Base-by-base conservation (phyloP, 108 stramenopile species). In the Craspedostauros australis region DNA sequence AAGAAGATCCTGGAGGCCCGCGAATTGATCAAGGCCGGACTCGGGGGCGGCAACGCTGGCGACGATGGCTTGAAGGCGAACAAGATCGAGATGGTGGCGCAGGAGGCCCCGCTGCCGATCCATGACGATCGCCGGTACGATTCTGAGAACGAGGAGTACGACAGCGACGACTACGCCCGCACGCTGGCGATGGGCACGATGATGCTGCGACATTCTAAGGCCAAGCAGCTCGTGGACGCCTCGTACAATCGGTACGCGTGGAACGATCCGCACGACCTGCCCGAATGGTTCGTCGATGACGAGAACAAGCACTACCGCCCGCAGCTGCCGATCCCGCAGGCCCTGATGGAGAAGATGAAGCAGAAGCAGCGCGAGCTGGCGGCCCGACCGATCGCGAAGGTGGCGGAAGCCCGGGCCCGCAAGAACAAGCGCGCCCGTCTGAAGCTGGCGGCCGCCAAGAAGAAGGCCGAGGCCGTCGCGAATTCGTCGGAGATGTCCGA, bases 231-330 rank as follows among this genome's bases (percentile, higher is more conserved):
- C 32, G 91, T 98, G 2, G 99, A 99, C 69, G 96, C 97, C 1
- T 92, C 91, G 1, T 99, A 99, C 89, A 99, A 99, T 64, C 94
- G 99, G 0, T 99, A 66, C 62, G 94, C 97, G 15, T 98, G 95
- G 93, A 99, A 99, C 68, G 99, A 99, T 67, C 91, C 95, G 1
- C 44, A 65, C 38, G 96, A 82, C 44, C 62, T 99, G 15, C 99
- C 99, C 5, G 88, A 95, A 23, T 99, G 99, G 99, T 99, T 99
- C 58, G 79, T 88, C 1, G 99, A 96, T 37, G 97, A 99, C 57
- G 99, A 99, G 60, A 82, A 77, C 40, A 59, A 76, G 26, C 89
- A 99, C 72, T 91, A 98, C 76, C 73, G 97, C 19, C 99, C 99
- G 1, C 96, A 98, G 73, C 72, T 98, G 20, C 97, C 97, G 19